Evolutionary conservation across 2,329 filamentous ascomycete species (phyloP).

Genomic region (Colletotrichum somersetense): DNA sequence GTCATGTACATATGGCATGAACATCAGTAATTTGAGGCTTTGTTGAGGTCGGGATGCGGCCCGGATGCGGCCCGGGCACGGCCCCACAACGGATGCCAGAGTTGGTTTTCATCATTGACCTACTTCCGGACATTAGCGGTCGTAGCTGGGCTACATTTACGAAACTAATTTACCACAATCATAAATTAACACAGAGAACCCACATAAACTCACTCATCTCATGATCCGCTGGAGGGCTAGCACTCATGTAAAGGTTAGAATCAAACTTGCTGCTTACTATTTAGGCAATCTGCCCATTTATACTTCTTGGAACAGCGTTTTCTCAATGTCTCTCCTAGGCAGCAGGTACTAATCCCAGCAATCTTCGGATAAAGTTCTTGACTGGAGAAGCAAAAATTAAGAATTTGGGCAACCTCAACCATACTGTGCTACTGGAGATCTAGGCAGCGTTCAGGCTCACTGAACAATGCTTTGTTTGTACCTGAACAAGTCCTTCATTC

Average conservation of each 20-base stretch:
- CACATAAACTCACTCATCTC: rapidly evolving
- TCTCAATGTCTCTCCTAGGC: too few relatives aligned
- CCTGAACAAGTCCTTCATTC: too few relatives aligned
- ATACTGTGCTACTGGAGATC: neutral
- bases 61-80: neutral
- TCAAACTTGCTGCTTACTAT: neutral
- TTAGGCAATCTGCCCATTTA: neutral
- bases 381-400: neutral
- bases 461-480: neutral
- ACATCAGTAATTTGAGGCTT: neutral
- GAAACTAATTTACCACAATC: neutral
- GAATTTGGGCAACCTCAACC: too few relatives aligned
- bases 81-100: neutral
- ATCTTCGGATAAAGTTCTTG: neutral
- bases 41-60: neutral
- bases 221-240: neutral
- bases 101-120: neutral
- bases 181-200: neutral
- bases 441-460: neutral
- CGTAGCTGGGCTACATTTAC: neutral
- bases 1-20: neutral
- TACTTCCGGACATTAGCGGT: neutral
- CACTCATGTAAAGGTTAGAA: neutral
- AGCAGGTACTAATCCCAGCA: too few relatives aligned
- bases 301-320: neutral